Evolutionary conservation across 31 red algal genomes (phyloP).

Genomic region (Asparagopsis taxiformis): DNA sequence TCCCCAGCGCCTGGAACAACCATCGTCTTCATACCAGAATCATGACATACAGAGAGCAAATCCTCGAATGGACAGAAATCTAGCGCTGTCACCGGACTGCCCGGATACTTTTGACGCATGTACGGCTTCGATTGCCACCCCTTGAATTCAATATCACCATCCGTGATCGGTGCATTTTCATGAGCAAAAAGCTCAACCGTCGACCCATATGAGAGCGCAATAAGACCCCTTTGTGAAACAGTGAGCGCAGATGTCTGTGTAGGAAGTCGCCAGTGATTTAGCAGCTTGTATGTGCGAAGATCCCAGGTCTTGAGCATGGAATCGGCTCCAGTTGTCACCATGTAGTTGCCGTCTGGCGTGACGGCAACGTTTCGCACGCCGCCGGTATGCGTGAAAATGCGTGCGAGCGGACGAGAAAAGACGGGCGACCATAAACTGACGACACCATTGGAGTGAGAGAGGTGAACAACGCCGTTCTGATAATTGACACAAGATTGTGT

Average conservation of each 20-base stretch:
- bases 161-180: background rate
- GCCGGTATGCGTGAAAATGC: conserved; percentile 74
- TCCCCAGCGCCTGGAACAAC: conserved; percentile 88
- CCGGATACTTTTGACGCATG: conserved; percentile 58
- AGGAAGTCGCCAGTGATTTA: conserved; percentile 19
- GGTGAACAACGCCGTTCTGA: conserved; percentile 60
- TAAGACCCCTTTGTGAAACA: conserved; percentile 62
- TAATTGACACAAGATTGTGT: conserved; percentile 40
- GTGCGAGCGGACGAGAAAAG: conserved; percentile 48
- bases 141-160: background rate
- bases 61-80: conserved; percentile 94
- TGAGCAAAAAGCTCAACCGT: conserved; percentile 67
- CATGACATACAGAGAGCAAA: conserved; percentile 79
- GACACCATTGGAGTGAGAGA: conserved; percentile 75
- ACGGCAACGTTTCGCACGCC: conserved; percentile 74
- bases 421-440: conserved; percentile 87
- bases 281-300: conserved; percentile 57
- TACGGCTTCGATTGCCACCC: conserved; percentile 42
- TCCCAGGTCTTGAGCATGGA: conserved; percentile 72
- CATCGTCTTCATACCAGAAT: conserved; percentile 65
- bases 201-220: conserved; percentile 64
- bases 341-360: conserved; percentile 32
- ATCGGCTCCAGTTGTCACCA: conserved; percentile 86
- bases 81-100: conserved; percentile 34
- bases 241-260: conserved; percentile 37